These are phyloP conservation scores for Haematococcus lacustris DNA, from an alignment of 139 green algal genomes.

Conservation along the genomic window DNA sequence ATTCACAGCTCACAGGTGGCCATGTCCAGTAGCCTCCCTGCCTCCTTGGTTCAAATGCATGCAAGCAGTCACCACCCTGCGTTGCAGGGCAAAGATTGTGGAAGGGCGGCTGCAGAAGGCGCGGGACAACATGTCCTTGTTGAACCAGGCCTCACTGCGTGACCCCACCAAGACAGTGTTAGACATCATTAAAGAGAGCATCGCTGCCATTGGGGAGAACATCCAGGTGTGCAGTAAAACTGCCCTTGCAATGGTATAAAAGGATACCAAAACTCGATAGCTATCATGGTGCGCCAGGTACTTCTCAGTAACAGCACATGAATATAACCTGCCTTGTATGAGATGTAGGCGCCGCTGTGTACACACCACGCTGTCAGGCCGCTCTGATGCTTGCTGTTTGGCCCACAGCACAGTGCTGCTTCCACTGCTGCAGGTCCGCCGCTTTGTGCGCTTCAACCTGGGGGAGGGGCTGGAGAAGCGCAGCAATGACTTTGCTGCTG, in stretches of 20 bases:
- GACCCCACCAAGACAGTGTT: constrained; percentile 76
- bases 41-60: no score
- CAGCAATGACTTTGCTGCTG: constrained; percentile 71
- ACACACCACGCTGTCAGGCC: no score
- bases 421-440: constrained; percentile 50
- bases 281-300: no score
- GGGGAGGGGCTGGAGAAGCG: constrained; percentile 84
- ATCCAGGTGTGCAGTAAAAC: constrained; percentile 42
- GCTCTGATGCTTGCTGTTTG: no score
- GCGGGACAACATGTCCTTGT: constrained; percentile 66
- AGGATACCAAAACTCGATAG: no score
- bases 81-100: constrained; percentile 78
- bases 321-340: no score
- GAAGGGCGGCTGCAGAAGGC: constrained; percentile 89
- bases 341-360: no score
- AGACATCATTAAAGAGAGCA: constrained; percentile 83
- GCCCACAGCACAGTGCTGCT: no score
- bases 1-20: no score
- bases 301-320: no score
- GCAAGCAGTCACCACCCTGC: neutral
- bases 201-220: constrained; percentile 84
- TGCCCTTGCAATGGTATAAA: no score
- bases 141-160: constrained; percentile 86
- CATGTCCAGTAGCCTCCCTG: no score
- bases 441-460: constrained; percentile 79